A percentile compares a stretch with the other conserved stretches of the same genome.
Evolutionary conservation across 352 stramenopile genomes (phyloP).

Genomic region (Aphanomyces stellatus): DNA sequence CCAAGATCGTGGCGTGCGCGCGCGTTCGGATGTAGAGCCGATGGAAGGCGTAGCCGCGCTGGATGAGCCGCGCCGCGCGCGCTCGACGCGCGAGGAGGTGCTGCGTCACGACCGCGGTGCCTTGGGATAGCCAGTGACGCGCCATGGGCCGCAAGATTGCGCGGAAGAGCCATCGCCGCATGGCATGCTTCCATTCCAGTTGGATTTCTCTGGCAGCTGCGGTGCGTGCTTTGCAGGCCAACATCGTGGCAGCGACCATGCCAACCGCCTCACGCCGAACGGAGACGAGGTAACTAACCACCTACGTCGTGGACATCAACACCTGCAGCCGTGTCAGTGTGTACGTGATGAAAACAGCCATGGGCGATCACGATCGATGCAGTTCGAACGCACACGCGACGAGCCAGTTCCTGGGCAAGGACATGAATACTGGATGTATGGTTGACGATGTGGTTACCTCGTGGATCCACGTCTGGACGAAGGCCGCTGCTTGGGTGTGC

Average conservation of each 20-base stretch:
- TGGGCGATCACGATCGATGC: not conserved
- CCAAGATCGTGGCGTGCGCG: not conserved
- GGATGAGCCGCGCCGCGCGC: not conserved
- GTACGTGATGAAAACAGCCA: too few relatives aligned
- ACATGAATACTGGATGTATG: too few relatives aligned
- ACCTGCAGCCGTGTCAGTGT: too few relatives aligned
- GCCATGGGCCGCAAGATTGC: not conserved
- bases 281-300: too few relatives aligned
- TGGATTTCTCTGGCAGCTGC: too few relatives aligned
- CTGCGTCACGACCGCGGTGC: not conserved
- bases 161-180: conserved; percentile 2
- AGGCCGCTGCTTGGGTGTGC: not conserved
- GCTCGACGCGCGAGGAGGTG: not conserved
- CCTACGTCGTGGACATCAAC: too few relatives aligned
- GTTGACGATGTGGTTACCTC: too few relatives aligned
- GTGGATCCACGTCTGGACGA: not conserved
- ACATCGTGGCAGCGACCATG: too few relatives aligned
- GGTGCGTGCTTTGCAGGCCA: too few relatives aligned
- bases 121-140: not conserved
- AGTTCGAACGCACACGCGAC: not conserved
- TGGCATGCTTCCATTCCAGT: not conserved
- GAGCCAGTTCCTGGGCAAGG: not conserved
- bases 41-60: not conserved
- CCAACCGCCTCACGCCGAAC: too few relatives aligned
- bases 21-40: not conserved